Percentiles rank a stretch among this genome's conserved stretches.
These are phyloP conservation scores for Xerocomellus chrysenteron DNA, from an alignment of 768 basidiomycete species.

Conservation along the genomic window DNA sequence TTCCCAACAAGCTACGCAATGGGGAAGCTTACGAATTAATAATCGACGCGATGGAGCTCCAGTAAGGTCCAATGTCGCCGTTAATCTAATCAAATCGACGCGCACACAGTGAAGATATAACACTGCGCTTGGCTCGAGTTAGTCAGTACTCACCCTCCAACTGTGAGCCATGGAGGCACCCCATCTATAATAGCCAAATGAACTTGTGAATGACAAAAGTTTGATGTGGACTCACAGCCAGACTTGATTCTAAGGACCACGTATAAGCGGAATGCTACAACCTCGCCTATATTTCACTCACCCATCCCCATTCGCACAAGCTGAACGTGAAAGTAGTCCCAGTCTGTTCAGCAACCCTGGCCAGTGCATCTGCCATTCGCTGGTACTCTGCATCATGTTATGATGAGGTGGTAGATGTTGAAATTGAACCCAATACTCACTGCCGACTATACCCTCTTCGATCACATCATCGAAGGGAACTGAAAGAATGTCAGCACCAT, in stretches of 20 bases:
- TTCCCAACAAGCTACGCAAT: neutral
- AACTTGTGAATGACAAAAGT: conserved; percentile 6
- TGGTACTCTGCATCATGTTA: conserved; percentile 44
- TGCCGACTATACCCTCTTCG: conserved; percentile 52
- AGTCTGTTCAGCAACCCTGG: conserved; percentile 40
- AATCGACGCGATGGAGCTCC: conserved; percentile 52
- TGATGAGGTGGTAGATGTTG: neutral
- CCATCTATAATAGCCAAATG: conserved; percentile 30
- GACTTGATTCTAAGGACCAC: conserved; percentile 47
- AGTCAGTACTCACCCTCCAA: conserved; percentile 39
- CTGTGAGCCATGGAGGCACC: conserved; percentile 37
- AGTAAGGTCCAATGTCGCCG: conserved; percentile 36
- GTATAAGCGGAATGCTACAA: neutral
- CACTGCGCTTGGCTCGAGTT: no score
- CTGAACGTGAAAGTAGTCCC: conserved; percentile 59
- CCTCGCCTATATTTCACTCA: conserved; percentile 29
- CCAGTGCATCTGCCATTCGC: conserved; percentile 59
- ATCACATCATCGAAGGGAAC: conserved; percentile 57
- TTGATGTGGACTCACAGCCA: conserved; percentile 53
- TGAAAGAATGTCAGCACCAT: conserved; percentile 19
- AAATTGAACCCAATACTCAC: conserved; percentile 33
- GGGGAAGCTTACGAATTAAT: conserved; percentile 46
- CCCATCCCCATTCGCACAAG: conserved; percentile 67
- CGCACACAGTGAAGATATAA: neutral
- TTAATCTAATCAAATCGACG: conserved; percentile 12